Evolutionary conservation across 768 basidiomycete species (phyloP).

Genomic region (Hemileccinum rubropunctum): DNA sequence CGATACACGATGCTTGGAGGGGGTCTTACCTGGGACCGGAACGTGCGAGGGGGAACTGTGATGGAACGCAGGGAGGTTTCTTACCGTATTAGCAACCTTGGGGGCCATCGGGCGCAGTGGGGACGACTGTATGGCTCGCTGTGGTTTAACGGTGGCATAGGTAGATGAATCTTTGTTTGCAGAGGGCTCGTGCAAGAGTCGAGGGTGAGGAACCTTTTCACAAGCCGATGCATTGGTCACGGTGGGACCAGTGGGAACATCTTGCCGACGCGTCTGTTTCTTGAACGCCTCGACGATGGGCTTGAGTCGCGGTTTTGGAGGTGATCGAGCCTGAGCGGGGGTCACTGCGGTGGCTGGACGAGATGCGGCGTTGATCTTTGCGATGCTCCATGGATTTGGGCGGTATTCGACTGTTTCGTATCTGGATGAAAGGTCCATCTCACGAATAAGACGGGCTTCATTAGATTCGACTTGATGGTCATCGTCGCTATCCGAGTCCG

Average conservation of each 20-base stretch:
- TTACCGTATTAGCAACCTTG: too few relatives aligned
- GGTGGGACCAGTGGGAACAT: too few relatives aligned
- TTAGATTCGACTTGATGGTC: slow-evolving; percentile 5
- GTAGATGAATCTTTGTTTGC: too few relatives aligned
- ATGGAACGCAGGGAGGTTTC: neutral
- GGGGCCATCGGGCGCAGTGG: neutral
- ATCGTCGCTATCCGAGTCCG: slow-evolving; percentile 12
- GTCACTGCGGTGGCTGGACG: slow-evolving; percentile 28
- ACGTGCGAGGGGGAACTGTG: slow-evolving; percentile 18
- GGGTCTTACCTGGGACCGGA: slow-evolving; percentile 21
- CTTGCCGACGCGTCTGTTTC: slow-evolving; percentile 37
- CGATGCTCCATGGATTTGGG: slow-evolving; percentile 79
- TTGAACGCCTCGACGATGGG: slow-evolving; percentile 47
- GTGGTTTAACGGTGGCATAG: too few relatives aligned
- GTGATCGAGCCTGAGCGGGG: neutral
- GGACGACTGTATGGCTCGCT: slow-evolving; percentile 9
- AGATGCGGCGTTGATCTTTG: slow-evolving; percentile 70
- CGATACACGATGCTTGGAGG: slow-evolving; percentile 1
- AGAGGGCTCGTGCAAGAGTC: too few relatives aligned
- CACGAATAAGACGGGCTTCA: slow-evolving; percentile 34
- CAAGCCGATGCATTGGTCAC: neutral
- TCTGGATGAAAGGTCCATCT: slow-evolving; percentile 59
- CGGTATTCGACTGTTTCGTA: slow-evolving; percentile 63
- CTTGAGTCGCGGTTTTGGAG: too few relatives aligned
- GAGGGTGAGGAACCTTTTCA: too few relatives aligned